phyloP scores from a whole-genome alignment of 495 filamentous ascomycete species.

The Neurospora pannonica region DNA sequence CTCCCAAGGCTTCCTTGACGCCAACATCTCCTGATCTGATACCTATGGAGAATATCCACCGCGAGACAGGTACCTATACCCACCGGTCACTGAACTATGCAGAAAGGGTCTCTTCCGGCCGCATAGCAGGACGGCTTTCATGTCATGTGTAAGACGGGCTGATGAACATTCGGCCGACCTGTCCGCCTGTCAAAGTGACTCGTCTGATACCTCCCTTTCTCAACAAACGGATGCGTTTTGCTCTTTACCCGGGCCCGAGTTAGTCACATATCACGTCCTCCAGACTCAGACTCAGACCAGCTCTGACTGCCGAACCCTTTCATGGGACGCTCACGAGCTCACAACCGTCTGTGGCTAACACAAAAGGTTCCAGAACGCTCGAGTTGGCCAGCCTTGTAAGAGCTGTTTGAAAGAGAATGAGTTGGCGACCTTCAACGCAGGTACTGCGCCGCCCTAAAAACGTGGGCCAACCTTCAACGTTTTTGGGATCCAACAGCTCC shows the following conservation, averaged over 20 bases:
- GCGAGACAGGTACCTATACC: not conserved
- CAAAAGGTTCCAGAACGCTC: not conserved
- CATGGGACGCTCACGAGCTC: not conserved
- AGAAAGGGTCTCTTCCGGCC: not conserved
- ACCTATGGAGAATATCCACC: not conserved
- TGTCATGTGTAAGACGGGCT: not conserved
- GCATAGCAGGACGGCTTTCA: not conserved
- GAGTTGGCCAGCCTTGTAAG: not conserved
- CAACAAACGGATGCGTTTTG: not conserved
- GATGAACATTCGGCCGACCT: not conserved
- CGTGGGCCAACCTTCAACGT: not conserved
- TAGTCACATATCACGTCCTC: conserved; percentile 3
- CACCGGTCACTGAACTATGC: not conserved
- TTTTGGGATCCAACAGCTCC: not conserved
- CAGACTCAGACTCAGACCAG: not conserved
- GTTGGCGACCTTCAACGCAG: not conserved
- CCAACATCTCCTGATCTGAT: not conserved
- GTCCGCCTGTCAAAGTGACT: not conserved
- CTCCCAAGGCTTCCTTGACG: not conserved
- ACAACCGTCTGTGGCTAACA: not conserved
- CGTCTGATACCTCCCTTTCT: not conserved
- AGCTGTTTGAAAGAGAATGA: not conserved
- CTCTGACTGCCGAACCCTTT: not conserved
- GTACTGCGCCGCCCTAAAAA: not conserved
- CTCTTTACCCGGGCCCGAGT: not conserved